Percentiles rank a stretch among this genome's conserved stretches.
These are phyloP conservation scores for Intubia oerlemansii DNA, from an alignment of 2,329 filamentous ascomycete genomes.

Conservation along the genomic window DNA sequence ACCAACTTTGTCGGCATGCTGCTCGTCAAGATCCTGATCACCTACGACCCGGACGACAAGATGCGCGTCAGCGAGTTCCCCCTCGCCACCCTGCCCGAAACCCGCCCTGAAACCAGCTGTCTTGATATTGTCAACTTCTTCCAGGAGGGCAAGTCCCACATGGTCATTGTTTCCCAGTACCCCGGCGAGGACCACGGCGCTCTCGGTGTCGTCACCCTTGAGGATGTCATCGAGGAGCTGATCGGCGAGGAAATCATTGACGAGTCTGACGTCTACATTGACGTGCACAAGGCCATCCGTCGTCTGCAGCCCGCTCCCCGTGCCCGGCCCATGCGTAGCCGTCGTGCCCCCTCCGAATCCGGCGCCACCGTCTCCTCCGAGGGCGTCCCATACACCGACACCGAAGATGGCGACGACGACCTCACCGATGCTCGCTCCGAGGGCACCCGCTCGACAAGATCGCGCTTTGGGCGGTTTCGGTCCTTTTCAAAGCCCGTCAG, in stretches of 20 bases:
- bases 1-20: slow-evolving; percentile 95
- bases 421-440: slow-evolving; percentile 7
- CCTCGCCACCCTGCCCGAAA: slow-evolving; percentile 85
- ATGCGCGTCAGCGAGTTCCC: slow-evolving; percentile 77
- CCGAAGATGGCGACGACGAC: slow-evolving; percentile 10
- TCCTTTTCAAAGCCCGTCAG: slow-evolving; percentile 11
- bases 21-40: slow-evolving; percentile 94
- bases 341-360: slow-evolving; percentile 14
- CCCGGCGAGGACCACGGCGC: slow-evolving; percentile 85
- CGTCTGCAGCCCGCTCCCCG: slow-evolving; percentile 71
- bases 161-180: slow-evolving; percentile 82
- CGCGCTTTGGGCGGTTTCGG: slow-evolving; percentile 8
- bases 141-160: slow-evolving; percentile 96
- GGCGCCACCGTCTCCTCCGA: slow-evolving; percentile 9
- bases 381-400: slow-evolving; percentile 10
- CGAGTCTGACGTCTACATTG: slow-evolving; percentile 94
- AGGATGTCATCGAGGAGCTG: slow-evolving; percentile 95
- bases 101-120: slow-evolving; percentile 84
- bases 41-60: slow-evolving; percentile 87
- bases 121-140: slow-evolving; percentile 99
- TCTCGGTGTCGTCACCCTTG: slow-evolving; percentile 80
- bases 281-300: slow-evolving; percentile 94
- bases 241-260: slow-evolving; percentile 99
- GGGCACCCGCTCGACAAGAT: slow-evolving; percentile 9
- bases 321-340: slow-evolving; percentile 29